phyloP scores from a whole-genome alignment of 768 basidiomycete species.

The Lactarius sanguifluus region DNA sequence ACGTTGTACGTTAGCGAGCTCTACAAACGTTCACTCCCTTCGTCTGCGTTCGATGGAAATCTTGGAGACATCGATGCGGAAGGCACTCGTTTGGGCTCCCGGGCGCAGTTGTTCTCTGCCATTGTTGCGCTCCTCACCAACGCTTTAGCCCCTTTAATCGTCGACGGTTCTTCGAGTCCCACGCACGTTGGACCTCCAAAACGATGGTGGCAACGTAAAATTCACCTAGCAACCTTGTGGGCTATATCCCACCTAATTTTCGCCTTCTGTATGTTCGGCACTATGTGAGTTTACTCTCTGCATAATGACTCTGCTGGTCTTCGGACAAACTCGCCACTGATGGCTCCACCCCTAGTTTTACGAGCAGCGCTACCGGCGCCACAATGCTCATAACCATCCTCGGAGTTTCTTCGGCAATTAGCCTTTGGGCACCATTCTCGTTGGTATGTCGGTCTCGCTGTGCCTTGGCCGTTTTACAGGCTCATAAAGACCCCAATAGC shows the following conservation, averaged over 20 bases:
- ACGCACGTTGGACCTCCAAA: slow-evolving; percentile 10
- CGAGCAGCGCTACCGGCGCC: slow-evolving; percentile 64
- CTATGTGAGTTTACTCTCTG: slow-evolving; percentile 58
- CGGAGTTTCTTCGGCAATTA: slow-evolving; percentile 92
- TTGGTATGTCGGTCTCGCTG: slow-evolving; percentile 52
- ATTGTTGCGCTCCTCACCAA: slow-evolving; percentile 66
- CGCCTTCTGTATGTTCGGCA: slow-evolving; percentile 73
- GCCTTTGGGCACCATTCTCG: slow-evolving; percentile 91
- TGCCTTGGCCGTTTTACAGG: background rate
- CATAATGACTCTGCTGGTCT: slow-evolving; percentile 2
- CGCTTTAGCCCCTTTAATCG: slow-evolving; percentile 71
- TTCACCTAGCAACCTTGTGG: slow-evolving; percentile 75
- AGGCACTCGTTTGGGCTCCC: slow-evolving; percentile 79
- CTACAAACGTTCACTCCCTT: slow-evolving; percentile 54
- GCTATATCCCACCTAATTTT: slow-evolving; percentile 74
- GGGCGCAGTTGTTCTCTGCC: slow-evolving; percentile 79
- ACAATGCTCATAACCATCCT: slow-evolving; percentile 73
- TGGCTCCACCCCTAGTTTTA: slow-evolving; percentile 51
- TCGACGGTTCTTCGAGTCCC: slow-evolving; percentile 9
- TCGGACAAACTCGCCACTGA: background rate
- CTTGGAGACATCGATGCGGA: slow-evolving; percentile 52
- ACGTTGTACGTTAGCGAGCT: slow-evolving; percentile 87
- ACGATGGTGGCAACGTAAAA: slow-evolving; percentile 36
- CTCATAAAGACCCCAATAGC: slow-evolving; percentile 33
- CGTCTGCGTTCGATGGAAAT: slow-evolving; percentile 33